Evolutionary conservation across 768 basidiomycete genomes (phyloP).

Genomic region (Boletus edulis): DNA sequence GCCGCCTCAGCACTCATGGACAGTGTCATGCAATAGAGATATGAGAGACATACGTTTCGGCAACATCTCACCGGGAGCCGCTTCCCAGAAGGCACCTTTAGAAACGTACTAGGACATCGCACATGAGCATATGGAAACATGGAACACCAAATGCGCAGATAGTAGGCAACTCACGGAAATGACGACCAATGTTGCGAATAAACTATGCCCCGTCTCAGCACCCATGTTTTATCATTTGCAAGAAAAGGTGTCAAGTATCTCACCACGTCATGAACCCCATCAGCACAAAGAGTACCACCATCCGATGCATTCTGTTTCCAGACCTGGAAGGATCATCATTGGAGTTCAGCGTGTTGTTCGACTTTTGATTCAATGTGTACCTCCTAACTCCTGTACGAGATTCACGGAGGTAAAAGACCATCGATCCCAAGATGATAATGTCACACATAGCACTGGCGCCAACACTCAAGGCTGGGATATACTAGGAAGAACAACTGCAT

Average conservation of each 20-base stretch:
- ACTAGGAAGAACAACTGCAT: neutral
- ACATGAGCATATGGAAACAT: too few species aligned
- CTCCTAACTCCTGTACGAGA: neutral
- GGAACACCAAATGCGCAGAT: too few species aligned
- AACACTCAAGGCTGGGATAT: neutral
- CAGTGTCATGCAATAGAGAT: neutral
- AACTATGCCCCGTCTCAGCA: neutral
- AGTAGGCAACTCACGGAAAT: neutral
- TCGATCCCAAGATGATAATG: neutral
- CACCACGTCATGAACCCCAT: neutral
- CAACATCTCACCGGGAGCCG: neutral
- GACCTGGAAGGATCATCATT: neutral
- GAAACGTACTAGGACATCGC: neutral
- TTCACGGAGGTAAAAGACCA: neutral
- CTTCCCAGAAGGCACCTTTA: neutral
- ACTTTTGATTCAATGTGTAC: neutral
- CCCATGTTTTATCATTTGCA: neutral
- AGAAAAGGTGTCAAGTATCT: neutral
- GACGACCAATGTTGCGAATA: neutral
- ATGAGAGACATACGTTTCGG: neutral
- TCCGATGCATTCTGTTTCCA: neutral
- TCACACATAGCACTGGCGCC: neutral
- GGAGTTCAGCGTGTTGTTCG: too few species aligned
- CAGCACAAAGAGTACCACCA: neutral
- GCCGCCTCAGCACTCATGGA: neutral